Percentiles rank a stretch among this genome's conserved stretches.
phyloP scores from a whole-genome alignment of 1,284 basidiomycete species.

The Puccinia triticina region DNA sequence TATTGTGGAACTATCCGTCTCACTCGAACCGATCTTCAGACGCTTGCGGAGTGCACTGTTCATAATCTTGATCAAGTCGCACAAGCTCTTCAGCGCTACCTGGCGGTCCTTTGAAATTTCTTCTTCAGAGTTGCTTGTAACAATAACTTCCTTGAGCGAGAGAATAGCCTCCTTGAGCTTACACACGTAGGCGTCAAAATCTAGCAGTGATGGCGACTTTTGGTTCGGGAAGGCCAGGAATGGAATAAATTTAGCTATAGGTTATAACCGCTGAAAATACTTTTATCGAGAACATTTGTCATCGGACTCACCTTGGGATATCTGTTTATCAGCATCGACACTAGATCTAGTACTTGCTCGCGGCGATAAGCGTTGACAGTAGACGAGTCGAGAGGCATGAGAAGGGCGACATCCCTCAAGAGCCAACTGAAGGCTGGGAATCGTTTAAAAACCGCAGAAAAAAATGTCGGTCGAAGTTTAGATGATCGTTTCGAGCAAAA shows the following conservation, averaged over 20 bases:
- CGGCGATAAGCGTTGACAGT: slow-evolving; percentile 37
- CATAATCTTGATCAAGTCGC: background rate
- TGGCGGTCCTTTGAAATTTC: background rate
- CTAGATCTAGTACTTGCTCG: slow-evolving; percentile 22
- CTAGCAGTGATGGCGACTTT: background rate
- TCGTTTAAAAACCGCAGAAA: slow-evolving; percentile 13
- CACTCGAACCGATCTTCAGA: background rate
- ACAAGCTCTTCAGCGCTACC: background rate
- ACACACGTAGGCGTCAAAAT: background rate
- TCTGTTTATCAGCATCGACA: slow-evolving; percentile 11
- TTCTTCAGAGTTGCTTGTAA: background rate
- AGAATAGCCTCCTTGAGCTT: slow-evolving; percentile 5
- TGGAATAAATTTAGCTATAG: background rate
- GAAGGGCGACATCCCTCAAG: slow-evolving; percentile 1
- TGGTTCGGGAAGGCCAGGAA: background rate
- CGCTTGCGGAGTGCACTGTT: background rate
- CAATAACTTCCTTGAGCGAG: background rate
- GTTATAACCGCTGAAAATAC: background rate
- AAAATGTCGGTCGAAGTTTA: slow-evolving; percentile 28
- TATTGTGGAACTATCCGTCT: background rate
- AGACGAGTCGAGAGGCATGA: background rate
- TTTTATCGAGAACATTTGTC: background rate
- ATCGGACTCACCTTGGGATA: slow-evolving; percentile 33
- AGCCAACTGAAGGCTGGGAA: slow-evolving; percentile 31
- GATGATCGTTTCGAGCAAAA: slow-evolving; percentile 29